Evolutionary conservation across 2,329 filamentous ascomycete genomes (phyloP).

Genomic region (Colletotrichum navitas): DNA sequence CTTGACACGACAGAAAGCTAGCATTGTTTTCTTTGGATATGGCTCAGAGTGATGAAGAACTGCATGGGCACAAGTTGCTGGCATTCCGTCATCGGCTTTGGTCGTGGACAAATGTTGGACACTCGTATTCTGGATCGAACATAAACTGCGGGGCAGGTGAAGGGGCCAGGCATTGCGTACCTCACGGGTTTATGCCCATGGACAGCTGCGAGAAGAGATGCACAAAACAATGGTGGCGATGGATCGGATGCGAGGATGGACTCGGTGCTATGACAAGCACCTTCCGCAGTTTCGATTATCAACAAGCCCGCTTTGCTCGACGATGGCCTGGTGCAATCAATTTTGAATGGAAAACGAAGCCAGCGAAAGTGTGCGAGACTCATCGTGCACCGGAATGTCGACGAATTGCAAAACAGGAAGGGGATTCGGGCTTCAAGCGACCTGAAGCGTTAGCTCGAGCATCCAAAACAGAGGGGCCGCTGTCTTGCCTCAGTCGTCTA

Average conservation of each 20-base stretch:
- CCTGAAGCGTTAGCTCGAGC: constrained; percentile 8
- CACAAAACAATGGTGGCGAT: neutral
- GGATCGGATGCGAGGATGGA: constrained; percentile 23
- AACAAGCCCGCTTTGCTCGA: neutral
- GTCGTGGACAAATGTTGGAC: constrained; percentile 32
- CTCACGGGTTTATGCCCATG: neutral
- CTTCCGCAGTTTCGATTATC: constrained; percentile 17
- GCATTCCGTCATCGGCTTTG: constrained; percentile 10
- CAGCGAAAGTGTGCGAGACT: constrained; percentile 12
- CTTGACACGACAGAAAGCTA: constrained; percentile 20
- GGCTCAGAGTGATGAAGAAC: constrained; percentile 4
- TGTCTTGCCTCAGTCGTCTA: constrained; percentile 21
- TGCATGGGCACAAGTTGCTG: neutral
- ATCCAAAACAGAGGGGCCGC: constrained; percentile 13
- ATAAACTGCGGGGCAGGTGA: neutral
- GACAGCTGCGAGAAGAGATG: neutral
- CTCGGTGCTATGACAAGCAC: constrained; percentile 16
- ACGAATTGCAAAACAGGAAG: neutral
- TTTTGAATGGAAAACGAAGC: neutral
- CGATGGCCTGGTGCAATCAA: neutral
- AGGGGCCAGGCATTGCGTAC: neutral
- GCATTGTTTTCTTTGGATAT: constrained; percentile 37
- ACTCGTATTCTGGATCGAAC: constrained; percentile 36
- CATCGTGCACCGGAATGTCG: constrained; percentile 7
- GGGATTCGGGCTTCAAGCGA: neutral